Evolutionary conservation across 139 green algal species (phyloP), one percentile per base, ranked within the genome.

Genomic region (Trebouxia sp.): DNA sequence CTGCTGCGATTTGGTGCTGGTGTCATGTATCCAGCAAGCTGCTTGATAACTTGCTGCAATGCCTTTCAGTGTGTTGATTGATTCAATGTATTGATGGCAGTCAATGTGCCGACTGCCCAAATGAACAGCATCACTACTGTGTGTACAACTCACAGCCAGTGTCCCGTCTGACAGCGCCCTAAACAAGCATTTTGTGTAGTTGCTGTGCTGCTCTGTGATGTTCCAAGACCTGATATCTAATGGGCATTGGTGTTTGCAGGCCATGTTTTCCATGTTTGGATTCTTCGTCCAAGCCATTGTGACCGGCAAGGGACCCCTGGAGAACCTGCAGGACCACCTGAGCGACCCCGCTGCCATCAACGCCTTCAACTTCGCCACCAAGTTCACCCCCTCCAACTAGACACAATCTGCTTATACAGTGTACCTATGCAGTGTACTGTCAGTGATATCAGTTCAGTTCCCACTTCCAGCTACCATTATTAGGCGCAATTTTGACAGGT

Each of bases 221-320:
- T 17, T 53, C 15, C 47, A 53, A 26, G 47, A 26, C 14, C 15
- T 14, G 14, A 11, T 53, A 2, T 26, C 14, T 14, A 17, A 26
- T 53, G 47, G 47, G 47, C 3, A 53, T 53, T 6, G 1, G 3
- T 3, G 47, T 53, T 53, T 45, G 62, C 62, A 72, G 35, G 92
- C 94, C 69, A 97, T 97, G 94, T 93, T 98, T 82, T 92, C 92
- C 56, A 93, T 91, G 86, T 83, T 95, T 28, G 92, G 92, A 82
- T 94, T 96, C 92, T 97, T 96, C 83, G 87, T 97, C 11, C 94
- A 97, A 89, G 91, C 85, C 41, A 86, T 90, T 48, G 83, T 86
- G 22, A 92, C 83, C n/a, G 85, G 84, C 55, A 85, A 88, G 79
- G 86, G 87, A 65, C 88, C 89, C n/a, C n/a, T 79, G 41, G 72